A percentile compares a stretch with the other conserved stretches of the same genome.
Evolutionary conservation across 129 eudicot genomes (phyloP).

Genomic region (Cynara cardunculus): DNA sequence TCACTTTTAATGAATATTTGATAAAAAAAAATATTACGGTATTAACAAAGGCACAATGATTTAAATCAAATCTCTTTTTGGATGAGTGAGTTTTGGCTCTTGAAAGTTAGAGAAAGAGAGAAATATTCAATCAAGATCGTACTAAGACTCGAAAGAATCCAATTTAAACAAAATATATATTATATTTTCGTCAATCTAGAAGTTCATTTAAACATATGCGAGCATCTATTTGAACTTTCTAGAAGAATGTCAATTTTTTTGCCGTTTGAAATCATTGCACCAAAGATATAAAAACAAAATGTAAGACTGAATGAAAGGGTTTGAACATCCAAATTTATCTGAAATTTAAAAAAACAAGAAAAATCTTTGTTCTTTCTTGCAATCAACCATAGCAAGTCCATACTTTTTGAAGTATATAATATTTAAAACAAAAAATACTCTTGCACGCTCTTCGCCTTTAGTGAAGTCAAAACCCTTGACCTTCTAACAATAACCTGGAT

Average conservation of each 20-base stretch:
- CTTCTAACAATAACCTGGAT: no score
- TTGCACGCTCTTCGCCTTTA: not conserved
- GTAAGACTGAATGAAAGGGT: not conserved
- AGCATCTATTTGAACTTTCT: not conserved
- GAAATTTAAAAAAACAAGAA: not conserved
- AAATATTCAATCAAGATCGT: no score
- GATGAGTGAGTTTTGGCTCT: not conserved
- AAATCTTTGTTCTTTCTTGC: not conserved
- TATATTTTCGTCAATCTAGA: not conserved
- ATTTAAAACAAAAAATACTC: no score
- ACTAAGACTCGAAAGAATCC: not conserved
- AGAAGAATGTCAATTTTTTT: not conserved
- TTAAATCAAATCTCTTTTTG: not conserved
- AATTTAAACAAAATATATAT: no score
- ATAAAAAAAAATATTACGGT: not conserved
- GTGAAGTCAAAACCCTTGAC: not conserved
- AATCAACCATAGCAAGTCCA: not conserved
- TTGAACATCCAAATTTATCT: not conserved
- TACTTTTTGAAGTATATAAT: not conserved
- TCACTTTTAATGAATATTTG: not conserved
- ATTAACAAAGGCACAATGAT: no score
- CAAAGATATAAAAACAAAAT: not conserved
- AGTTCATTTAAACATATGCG: no score
- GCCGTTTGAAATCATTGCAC: not conserved
- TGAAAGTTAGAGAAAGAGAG: not conserved